Base-by-base conservation (phyloP, 148 eudicot species). In the Heliamphora exappendiculata region DNA sequence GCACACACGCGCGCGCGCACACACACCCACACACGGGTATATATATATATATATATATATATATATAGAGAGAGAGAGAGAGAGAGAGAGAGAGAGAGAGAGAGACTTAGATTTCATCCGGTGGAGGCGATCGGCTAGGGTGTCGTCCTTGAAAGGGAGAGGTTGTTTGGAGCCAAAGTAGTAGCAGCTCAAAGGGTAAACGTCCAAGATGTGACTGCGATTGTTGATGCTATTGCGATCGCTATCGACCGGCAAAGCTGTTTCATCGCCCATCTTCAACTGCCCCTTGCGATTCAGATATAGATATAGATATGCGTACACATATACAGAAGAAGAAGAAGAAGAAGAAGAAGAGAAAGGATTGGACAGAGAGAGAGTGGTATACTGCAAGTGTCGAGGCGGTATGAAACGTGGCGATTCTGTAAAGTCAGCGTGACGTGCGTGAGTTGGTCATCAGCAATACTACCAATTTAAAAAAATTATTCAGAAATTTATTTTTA, bases 101-200 rank as follows among this genome's bases (percentile, higher is more conserved):
- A 69, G 17, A 26, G 49, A 91, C 96, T 89, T 89, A 28, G 86
- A 74, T 81, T 78, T 87, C 45, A 86, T 53, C 13, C 96, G 89
- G 11, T 31, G 74, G 49, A 87, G 17, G n/a, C 87, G 86, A 76
- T 86, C 88, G 41, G 84, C 65, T 16, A 83, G 62, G 39, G 86
- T 73, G 44, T 88, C 87, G 44, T 76, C 50, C 67, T 71, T 87
- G 41, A 74, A 34, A 24, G 81, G 47, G 29, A 74, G 63, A 20
- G 93, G 59, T 33, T 78, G 77, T 67, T 76, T 82, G 44, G 96
- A 87, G 62, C 83, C 89, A 34, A 91, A 91, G 37, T 80, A 91
- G 86, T 89, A 91, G 17, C 80, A 33, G 45, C 73, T 79, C 14
- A 91, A 85, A 19, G 93, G 91, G 70, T 85, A 89, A 20, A 91